phyloP scores from a whole-genome alignment of 2,329 filamentous ascomycete species.

The Macrophomina pseudophaseolina region DNA sequence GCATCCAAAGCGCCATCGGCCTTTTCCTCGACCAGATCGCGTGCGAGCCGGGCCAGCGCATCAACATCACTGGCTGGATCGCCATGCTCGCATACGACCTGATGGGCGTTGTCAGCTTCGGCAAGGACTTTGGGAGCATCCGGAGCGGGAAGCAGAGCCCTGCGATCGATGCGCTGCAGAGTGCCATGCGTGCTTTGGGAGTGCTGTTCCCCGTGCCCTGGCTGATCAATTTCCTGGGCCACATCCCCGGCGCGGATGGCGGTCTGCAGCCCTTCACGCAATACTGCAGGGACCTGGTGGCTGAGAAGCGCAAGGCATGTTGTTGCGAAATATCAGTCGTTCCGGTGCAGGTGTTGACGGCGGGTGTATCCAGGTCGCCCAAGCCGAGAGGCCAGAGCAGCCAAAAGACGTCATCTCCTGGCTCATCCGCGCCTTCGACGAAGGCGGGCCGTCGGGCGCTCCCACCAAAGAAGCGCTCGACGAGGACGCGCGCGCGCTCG shows the following conservation, averaged over 20 bases:
- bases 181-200: not conserved
- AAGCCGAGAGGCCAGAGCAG: not conserved
- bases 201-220: conserved; percentile 12
- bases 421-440: conserved; percentile 5
- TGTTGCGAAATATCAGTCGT: no score
- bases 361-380: not conserved
- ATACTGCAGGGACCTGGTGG: not conserved
- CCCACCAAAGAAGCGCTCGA: not conserved
- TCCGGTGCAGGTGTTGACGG: no score
- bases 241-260: not conserved
- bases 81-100: conserved; percentile 57
- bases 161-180: not conserved
- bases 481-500: conserved; percentile 7
- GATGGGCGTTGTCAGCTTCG: conserved; percentile 56
- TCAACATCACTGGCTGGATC: conserved; percentile 4
- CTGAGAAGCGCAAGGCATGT: conserved; percentile 5
- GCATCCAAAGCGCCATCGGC: not conserved
- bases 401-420: conserved; percentile 6
- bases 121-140: conserved; percentile 46
- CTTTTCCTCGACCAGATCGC: conserved; percentile 11
- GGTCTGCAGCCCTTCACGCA: not conserved
- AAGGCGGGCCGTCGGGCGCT: not conserved
- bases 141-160: not conserved
- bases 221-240: not conserved
- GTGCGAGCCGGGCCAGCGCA: not conserved